Conservation (phyloP, 2,329 filamentous ascomycete genomes). For the Aspergillus puulaauensis region DNA sequence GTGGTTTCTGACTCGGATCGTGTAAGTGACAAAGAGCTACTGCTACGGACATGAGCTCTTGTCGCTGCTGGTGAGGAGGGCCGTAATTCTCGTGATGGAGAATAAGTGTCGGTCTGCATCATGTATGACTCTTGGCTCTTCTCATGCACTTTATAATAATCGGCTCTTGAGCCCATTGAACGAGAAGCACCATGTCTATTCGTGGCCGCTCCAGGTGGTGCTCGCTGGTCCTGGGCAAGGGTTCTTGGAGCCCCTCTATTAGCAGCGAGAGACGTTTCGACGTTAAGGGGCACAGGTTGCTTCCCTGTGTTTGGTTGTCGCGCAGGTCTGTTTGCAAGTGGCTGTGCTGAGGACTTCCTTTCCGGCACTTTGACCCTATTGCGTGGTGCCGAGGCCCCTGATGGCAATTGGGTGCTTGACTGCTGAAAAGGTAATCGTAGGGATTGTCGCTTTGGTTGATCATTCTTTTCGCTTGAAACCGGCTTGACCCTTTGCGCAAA, state of each 20-base stretch:
- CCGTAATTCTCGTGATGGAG: conserved; percentile 33
- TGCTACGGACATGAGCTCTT: conserved; percentile 43
- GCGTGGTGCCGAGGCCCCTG: conserved; percentile 7
- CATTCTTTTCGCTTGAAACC: conserved; percentile 25
- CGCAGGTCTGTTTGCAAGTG: conserved; percentile 3
- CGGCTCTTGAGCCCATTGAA: conserved; percentile 22
- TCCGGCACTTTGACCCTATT: conserved; percentile 22
- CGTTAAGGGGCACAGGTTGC: neutral
- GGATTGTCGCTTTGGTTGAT: conserved; percentile 20
- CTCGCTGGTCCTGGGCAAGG: conserved; percentile 24
- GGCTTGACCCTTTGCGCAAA: conserved; percentile 37
- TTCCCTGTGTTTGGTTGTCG: conserved; percentile 15
- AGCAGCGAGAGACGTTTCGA: conserved; percentile 19
- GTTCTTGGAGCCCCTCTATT: conserved; percentile 31
- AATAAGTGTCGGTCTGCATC: conserved; percentile 44
- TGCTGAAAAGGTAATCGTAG: conserved; percentile 20
- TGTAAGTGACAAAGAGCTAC: conserved; percentile 43
- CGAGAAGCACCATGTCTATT: conserved; percentile 16
- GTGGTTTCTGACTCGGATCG: conserved; percentile 42
- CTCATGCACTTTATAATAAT: conserved; percentile 38
- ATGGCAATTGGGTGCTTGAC: neutral
- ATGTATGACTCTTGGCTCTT: conserved; percentile 41
- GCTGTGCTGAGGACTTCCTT: conserved; percentile 17
- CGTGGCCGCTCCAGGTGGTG: conserved; percentile 19
- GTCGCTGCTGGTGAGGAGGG: conserved; percentile 40